These are phyloP conservation scores for Scenedesmus sp. DNA, from an alignment of 163 green algal species.

Conservation along the genomic window DNA sequence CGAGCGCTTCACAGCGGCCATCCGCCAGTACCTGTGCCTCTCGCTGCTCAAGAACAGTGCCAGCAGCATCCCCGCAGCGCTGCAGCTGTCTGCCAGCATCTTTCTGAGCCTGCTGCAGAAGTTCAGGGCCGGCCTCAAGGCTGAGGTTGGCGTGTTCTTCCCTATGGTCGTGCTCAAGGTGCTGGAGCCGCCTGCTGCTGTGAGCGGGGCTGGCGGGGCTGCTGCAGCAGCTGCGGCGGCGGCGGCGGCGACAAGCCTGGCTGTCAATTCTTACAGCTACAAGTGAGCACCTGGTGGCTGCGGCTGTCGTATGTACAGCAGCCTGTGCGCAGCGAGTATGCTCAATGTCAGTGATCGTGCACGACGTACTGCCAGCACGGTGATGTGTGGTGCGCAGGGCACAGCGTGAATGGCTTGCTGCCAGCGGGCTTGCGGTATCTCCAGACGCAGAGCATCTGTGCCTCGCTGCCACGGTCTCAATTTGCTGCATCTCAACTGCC, in stretches of 20 bases:
- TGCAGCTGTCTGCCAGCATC: slow-evolving; percentile 90
- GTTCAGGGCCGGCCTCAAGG: slow-evolving; percentile 90
- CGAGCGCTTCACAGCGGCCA: slow-evolving; percentile 89
- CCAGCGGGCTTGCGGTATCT: too few species aligned
- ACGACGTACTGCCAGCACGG: too few species aligned
- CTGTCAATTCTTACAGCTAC: slow-evolving; percentile 56
- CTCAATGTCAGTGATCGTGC: too few species aligned
- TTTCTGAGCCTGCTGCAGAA: slow-evolving; percentile 91
- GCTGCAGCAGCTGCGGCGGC: slow-evolving; percentile 46
- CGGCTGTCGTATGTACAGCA: not conserved
- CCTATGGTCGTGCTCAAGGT: slow-evolving; percentile 96
- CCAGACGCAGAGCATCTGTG: too few species aligned
- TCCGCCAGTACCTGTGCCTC: slow-evolving; percentile 96
- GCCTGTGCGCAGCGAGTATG: too few species aligned
- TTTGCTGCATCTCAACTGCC: too few species aligned
- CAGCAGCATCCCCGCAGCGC: slow-evolving; percentile 68
- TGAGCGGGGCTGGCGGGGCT: not conserved
- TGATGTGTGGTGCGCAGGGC: too few species aligned
- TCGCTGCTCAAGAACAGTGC: slow-evolving; percentile 96
- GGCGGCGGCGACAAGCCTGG: slow-evolving; percentile 42
- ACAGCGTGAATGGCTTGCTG: too few species aligned
- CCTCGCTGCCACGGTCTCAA: too few species aligned
- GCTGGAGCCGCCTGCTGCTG: slow-evolving; percentile 80
- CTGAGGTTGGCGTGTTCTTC: slow-evolving; percentile 97
- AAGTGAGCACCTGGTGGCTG: slow-evolving; percentile 23